phyloP scores from a whole-genome alignment of 164 flowering plant species.

The Liquidambar formosana region DNA sequence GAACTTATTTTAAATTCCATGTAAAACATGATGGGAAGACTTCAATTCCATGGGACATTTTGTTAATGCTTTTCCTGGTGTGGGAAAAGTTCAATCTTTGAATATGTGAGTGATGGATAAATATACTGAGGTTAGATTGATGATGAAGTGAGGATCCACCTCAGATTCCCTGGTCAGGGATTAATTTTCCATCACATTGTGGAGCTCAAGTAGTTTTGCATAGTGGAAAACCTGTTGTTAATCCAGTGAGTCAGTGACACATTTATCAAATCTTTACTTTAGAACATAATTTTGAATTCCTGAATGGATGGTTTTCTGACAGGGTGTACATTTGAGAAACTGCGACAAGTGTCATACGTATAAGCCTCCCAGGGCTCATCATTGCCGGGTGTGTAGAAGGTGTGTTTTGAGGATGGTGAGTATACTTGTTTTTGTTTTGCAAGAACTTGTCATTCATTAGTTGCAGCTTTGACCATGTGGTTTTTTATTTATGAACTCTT shows the following conservation, averaged over 20 bases:
- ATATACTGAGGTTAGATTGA: too few species aligned
- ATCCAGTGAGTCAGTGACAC: background rate
- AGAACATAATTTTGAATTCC: background rate
- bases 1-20: too few species aligned
- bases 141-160: too few species aligned
- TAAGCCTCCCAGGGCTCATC: slow-evolving; percentile 63
- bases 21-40: too few species aligned
- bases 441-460: background rate
- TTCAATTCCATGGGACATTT: too few species aligned
- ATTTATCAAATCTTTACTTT: background rate
- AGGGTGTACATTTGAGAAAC: slow-evolving; percentile 30
- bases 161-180: too few species aligned
- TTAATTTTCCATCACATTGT: too few species aligned
- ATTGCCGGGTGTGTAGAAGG: slow-evolving; percentile 56
- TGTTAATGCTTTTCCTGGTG: too few species aligned
- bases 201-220: too few species aligned
- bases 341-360: slow-evolving; percentile 62
- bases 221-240: background rate
- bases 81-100: too few species aligned
- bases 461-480: background rate
- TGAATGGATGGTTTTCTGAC: slow-evolving; percentile 10
- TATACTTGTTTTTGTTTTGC: background rate
- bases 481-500: background rate
- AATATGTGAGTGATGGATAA: too few species aligned
- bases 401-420: slow-evolving; percentile 58